Base-by-base conservation (phyloP, 202 grass and related monocot species). In the Saccharum hybrid region DNA sequence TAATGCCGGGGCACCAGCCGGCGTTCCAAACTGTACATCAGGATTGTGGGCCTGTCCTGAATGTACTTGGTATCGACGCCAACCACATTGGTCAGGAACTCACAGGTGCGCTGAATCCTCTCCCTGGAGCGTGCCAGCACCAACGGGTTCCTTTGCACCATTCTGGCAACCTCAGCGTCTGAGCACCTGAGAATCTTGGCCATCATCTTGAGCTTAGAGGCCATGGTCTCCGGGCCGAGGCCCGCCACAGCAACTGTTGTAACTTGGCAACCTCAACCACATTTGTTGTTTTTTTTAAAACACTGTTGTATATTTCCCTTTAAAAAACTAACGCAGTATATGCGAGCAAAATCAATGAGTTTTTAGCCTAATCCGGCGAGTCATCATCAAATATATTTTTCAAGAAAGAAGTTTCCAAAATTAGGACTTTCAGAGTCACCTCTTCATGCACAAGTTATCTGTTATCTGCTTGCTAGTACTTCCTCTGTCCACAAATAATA, bases 121-220 rank as follows among this genome's bases (percentile, higher is more conserved):
- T 89, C 76, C 14, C 0, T 1, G 38, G 92, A 91, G 19, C 30
- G 5, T 13, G 0, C 11, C 36, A 89, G 62, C 37, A 94, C 5
- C 18, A 9, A 8, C 1, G 88, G 88, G 43, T 43, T n/a, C 18
- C 6, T 89, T 7, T 63, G 72, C 64, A 82, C 37, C 18, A 57
- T 78, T 9, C n/a, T 45, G 34, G 23, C 7, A n/a, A 91, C 63
- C 82, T 91, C 88, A 0, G 75, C 76, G 0, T 88, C 56, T 1
- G 88, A 93, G 69, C 82, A 90, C 41, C 80, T 66, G 0, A 94
- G 56, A 0, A 26, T 74, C 59, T 84, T 62, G 37, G 68, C 4
- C n/a, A 84, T 75, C 39, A 88, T 38, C 83, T 83, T 66, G 40
- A 84, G 16, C 73, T 94, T 91, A 14, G 85, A 39, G 18, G 69